Base-by-base conservation (phyloP, 768 basidiomycete genomes). In the Trametes sanguinea region DNA sequence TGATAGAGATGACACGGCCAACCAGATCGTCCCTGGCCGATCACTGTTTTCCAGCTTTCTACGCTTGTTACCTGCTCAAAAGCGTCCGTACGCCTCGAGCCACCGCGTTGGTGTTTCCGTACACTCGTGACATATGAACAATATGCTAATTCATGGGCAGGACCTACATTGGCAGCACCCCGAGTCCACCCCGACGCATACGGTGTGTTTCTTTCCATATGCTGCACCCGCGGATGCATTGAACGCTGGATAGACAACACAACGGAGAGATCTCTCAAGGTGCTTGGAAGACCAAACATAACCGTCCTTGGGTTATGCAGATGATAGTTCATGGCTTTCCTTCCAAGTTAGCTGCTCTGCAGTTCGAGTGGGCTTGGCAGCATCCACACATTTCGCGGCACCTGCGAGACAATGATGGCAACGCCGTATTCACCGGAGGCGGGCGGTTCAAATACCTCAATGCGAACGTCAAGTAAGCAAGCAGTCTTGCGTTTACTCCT, bases 311-410 rank as follows among this genome's bases (percentile, higher is more conserved):
- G 91, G 80, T 85, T 10, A 92, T 94, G 90, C 85, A 88, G 61
- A 87, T 93, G 86, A 87, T 93, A 40, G 87, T 93, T 1, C 82
- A 90, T 70, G 92, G 92, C 4, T 93, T 94, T 67, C 90, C 91
- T 0, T 90, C 88, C 58, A 85, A 84, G 71, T 73, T 91, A 72
- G 82, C 89, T 2, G 91, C 92, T 10, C 74, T 85, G 27, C 84
- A 91, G 73, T 92, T 92, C 67, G 90, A 92, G 75, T 92, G 89
- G 89, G 86, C 87, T 32, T 94, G 91, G 91, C 90, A 92, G 71
- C 87, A 92, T 71, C 88, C 89, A 9, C 78, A 87, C 64, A 73
- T 81, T 29, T 86, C 88, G 1, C 76, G 89, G n/a, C 87, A 89
- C 74, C 75, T 90, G 16, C 80, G 83, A 33, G 79, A 80, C 57